Conservation (phyloP, 2,329 filamentous ascomycete genomes). For the Curvularia verruculosa region DNA sequence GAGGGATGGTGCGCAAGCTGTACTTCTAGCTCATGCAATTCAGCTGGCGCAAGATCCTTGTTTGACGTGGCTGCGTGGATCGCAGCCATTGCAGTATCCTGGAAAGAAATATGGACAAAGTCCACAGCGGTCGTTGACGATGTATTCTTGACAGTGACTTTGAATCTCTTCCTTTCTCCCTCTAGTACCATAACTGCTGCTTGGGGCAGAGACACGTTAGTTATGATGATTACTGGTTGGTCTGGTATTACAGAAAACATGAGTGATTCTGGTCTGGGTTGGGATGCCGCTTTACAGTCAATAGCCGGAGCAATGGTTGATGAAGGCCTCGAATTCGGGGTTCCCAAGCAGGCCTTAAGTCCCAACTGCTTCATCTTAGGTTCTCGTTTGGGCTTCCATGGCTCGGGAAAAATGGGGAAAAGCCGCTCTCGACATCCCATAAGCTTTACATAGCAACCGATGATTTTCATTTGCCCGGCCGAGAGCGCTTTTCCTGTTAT, state of each 20-base stretch:
- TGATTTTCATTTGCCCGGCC: conserved; percentile 73
- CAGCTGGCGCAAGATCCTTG: conserved; percentile 76
- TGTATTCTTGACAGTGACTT: conserved; percentile 78
- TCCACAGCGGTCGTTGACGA: conserved; percentile 75
- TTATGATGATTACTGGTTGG: conserved; percentile 78
- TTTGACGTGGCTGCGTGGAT: conserved; percentile 76
- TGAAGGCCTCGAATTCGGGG: conserved; percentile 54
- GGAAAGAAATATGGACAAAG: conserved; percentile 85
- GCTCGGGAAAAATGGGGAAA: conserved; percentile 81
- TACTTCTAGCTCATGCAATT: conserved; percentile 85
- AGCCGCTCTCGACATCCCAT: conserved; percentile 79
- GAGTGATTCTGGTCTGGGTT: conserved; percentile 53
- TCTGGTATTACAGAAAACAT: conserved; percentile 76
- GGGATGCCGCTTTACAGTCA: conserved; percentile 28
- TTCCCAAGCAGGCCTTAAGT: conserved; percentile 55
- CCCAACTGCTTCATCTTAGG: conserved; percentile 79
- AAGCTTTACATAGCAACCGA: conserved; percentile 79
- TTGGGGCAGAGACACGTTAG: conserved; percentile 78
- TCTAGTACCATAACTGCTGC: conserved; percentile 91
- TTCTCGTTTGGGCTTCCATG: conserved; percentile 74
- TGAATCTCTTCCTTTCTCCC: conserved; percentile 80
- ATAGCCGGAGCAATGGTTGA: conserved; percentile 37
- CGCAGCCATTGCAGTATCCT: conserved; percentile 82
- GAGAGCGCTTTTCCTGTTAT: conserved; percentile 71
- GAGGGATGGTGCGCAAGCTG: conserved; percentile 76